A percentile compares a stretch with the other conserved stretches of the same genome.
phyloP scores from a whole-genome alignment of 1,284 basidiomycete species.

The Sporisorium graminicola region DNA sequence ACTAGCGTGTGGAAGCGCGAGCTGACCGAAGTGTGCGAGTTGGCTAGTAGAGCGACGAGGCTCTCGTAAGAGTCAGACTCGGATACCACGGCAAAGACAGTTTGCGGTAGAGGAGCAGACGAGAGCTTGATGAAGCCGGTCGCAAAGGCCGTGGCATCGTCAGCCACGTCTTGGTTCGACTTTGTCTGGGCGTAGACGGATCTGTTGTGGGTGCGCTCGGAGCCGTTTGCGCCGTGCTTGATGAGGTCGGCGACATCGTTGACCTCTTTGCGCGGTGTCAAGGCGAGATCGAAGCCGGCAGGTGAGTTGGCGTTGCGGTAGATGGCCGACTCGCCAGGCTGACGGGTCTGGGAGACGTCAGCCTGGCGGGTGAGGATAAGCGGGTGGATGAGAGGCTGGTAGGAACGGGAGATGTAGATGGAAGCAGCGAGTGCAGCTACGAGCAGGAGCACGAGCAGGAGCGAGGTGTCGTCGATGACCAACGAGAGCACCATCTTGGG shows the following conservation, averaged over 20 bases:
- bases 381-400: slow-evolving; percentile 66
- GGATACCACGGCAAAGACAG: slow-evolving; percentile 40
- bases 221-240: slow-evolving; percentile 39
- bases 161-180: slow-evolving; percentile 45
- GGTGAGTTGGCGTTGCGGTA: slow-evolving; percentile 68
- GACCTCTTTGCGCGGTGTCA: slow-evolving; percentile 51
- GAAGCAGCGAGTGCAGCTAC: slow-evolving; percentile 48
- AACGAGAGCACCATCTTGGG: slow-evolving; percentile 55
- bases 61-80: slow-evolving; percentile 42
- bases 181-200: slow-evolving; percentile 41
- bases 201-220: slow-evolving; percentile 24
- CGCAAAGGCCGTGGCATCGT: slow-evolving; percentile 52
- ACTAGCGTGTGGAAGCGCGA: slow-evolving; percentile 46
- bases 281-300: slow-evolving; percentile 63
- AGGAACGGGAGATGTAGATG: slow-evolving; percentile 53
- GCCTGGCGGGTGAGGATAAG: slow-evolving; percentile 66
- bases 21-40: slow-evolving; percentile 39
- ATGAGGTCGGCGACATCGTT: slow-evolving; percentile 55
- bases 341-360: slow-evolving; percentile 61
- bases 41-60: slow-evolving; percentile 49
- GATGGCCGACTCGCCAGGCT: slow-evolving; percentile 60
- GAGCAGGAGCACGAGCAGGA: slow-evolving; percentile 54
- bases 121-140: slow-evolving; percentile 52
- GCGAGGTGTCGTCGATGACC: slow-evolving; percentile 62
- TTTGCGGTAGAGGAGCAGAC: slow-evolving; percentile 30